phyloP scores from a whole-genome alignment of 2,329 filamentous ascomycete species.

The Colletotrichum musicola region DNA sequence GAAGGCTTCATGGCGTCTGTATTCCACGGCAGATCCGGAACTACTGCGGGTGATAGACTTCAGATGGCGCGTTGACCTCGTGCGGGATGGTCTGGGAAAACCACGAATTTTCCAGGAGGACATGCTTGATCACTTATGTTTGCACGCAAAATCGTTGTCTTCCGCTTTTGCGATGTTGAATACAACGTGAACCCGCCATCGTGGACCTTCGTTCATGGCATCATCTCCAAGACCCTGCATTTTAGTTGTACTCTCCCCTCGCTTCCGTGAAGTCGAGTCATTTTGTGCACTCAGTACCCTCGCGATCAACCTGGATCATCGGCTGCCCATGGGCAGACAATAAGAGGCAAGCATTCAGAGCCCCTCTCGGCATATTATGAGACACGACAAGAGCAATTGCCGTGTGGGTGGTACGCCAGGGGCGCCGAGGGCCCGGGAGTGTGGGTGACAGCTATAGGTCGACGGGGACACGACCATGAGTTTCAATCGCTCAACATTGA shows the following conservation, averaged over 20 bases:
- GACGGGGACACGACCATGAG: background rate
- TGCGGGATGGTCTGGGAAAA: background rate
- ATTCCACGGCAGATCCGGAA: background rate
- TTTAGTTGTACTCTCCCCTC: background rate
- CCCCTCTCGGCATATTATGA: constrained; percentile 5
- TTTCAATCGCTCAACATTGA: background rate
- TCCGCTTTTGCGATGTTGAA: background rate
- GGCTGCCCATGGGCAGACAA: constrained; percentile 8
- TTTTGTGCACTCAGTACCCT: background rate
- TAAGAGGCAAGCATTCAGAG: background rate
- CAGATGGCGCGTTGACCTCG: background rate
- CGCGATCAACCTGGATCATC: constrained; percentile 19
- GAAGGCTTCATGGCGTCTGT: constrained; percentile 17
- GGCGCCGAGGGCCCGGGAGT: background rate
- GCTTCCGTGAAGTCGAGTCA: constrained; percentile 9
- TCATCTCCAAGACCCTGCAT: background rate
- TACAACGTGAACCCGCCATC: background rate
- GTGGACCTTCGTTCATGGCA: background rate
- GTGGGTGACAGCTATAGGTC: background rate
- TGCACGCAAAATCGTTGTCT: background rate
- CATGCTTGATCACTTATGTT: background rate
- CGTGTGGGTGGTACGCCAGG: background rate
- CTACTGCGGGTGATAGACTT: background rate
- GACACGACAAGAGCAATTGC: background rate
- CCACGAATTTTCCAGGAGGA: background rate